Conservation (phyloP, 257 asterid species). For the Solanum etuberosum region DNA sequence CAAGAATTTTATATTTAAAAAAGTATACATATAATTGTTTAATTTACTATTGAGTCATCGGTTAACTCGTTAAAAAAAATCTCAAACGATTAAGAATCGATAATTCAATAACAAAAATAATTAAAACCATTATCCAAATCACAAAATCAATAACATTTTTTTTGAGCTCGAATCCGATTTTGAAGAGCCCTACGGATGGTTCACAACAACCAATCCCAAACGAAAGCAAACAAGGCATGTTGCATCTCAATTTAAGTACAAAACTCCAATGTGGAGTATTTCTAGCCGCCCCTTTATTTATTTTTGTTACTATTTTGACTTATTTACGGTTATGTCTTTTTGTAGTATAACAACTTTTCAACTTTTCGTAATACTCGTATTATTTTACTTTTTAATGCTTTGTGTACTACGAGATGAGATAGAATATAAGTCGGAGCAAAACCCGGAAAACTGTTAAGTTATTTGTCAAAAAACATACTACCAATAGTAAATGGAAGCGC, state of each 20-base stretch:
- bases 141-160: no score
- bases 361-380: not conserved
- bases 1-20: no score
- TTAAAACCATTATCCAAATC: no score
- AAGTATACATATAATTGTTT: no score
- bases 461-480: not conserved
- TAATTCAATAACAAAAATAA: no score
- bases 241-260: not conserved
- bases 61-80: no score
- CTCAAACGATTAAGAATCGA: no score
- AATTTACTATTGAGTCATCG: no score
- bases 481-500: slow-evolving; percentile 26
- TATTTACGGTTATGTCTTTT: not conserved
- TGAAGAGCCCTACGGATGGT: no score
- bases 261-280: not conserved
- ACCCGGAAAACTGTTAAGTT: not conserved
- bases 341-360: not conserved
- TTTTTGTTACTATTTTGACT: not conserved
- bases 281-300: not conserved
- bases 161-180: no score
- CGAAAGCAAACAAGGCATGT: not conserved
- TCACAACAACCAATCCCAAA: not conserved
- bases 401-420: not conserved
- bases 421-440: not conserved
- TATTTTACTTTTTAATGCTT: not conserved